Conservation (phyloP, 129 eudicot genomes). For the Tagetes erecta region DNA sequence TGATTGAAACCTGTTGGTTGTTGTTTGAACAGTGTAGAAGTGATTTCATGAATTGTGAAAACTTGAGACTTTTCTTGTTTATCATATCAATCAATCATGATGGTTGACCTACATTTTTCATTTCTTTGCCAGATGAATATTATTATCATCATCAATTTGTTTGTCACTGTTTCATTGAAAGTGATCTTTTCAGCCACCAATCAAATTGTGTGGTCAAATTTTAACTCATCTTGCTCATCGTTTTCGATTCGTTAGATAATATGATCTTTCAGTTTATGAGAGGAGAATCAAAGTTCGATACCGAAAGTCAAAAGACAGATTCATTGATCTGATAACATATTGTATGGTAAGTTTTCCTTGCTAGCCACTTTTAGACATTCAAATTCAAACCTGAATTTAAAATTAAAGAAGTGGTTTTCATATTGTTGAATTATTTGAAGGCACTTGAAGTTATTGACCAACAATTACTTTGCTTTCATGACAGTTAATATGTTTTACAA, state of each 20-base stretch:
- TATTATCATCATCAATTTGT: neutral
- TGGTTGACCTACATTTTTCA: constrained; percentile 27
- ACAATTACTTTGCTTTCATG: neutral
- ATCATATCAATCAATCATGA: neutral
- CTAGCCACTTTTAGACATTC: neutral
- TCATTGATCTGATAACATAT: neutral
- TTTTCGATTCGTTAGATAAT: constrained; percentile 2
- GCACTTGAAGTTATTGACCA: neutral
- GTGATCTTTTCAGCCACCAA: neutral
- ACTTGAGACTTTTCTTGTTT: too few relatives aligned
- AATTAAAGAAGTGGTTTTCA: neutral
- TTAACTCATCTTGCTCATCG: neutral
- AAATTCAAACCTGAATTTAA: neutral
- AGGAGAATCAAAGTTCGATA: neutral
- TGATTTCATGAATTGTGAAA: neutral
- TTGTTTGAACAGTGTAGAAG: neutral
- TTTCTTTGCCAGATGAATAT: constrained; percentile 19
- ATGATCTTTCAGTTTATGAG: constrained; percentile 18
- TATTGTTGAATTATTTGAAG: neutral
- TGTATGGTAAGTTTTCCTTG: neutral
- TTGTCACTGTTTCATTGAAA: neutral
- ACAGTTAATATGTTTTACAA: neutral
- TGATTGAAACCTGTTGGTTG: neutral
- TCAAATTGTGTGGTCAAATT: neutral
- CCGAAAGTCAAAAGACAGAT: neutral